Evolutionary conservation across 116 monocot genomes (phyloP).

Genomic region (Phalaenopsis hybrid): DNA sequence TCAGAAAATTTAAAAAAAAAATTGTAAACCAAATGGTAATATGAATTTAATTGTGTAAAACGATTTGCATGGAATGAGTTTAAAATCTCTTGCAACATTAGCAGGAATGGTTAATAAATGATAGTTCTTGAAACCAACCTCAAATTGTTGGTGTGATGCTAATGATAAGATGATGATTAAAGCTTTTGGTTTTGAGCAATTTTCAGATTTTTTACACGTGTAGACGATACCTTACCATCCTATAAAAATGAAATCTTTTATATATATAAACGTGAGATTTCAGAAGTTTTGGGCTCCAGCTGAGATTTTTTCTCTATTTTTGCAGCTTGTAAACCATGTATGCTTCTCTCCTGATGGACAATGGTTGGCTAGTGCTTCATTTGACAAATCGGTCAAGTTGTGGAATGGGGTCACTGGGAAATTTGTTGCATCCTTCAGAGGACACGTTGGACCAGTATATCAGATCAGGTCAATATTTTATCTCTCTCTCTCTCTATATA

Average conservation of each 20-base stretch:
- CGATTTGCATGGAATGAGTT: not conserved
- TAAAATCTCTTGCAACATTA: not conserved
- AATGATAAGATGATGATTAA: not conserved
- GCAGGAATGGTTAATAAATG: not conserved
- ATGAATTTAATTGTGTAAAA: not conserved
- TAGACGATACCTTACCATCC: not conserved
- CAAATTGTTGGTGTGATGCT: not conserved
- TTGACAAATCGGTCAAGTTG: slow-evolving; percentile 97
- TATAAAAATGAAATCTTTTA: not conserved
- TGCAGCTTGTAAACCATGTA: slow-evolving; percentile 97
- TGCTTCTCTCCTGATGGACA: slow-evolving; percentile 98
- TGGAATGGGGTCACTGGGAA: slow-evolving; percentile 93
- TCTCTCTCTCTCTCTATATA: not conserved
- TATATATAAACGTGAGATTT: not conserved
- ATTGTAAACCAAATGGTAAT: not conserved
- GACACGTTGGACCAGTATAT: slow-evolving; percentile 95
- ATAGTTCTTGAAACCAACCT: not conserved
- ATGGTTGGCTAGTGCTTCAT: slow-evolving; percentile 97
- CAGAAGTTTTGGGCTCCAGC: not conserved
- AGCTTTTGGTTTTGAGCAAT: not conserved
- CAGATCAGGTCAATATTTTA: slow-evolving; percentile 57
- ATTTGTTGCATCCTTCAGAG: slow-evolving; percentile 73
- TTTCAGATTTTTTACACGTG: not conserved
- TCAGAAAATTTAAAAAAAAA: not conserved
- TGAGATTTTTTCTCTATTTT: not conserved